Evolutionary conservation across 192 early-diverging fungal genomes (phyloP), one percentile per base, ranked within the genome.

Genomic region (Coemansia sp.): DNA sequence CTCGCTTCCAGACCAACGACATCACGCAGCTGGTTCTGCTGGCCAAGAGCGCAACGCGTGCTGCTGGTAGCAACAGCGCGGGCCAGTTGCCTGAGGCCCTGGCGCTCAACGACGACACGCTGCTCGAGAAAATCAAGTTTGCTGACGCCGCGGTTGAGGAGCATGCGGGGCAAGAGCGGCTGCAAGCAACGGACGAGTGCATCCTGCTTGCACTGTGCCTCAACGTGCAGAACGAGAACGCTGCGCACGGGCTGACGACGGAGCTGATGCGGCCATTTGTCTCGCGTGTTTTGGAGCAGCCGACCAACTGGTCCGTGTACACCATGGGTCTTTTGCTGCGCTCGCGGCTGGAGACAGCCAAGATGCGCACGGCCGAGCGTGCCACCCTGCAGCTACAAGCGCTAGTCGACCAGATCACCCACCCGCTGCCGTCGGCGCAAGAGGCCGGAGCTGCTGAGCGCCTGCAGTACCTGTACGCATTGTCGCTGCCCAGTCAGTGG

Each of bases 231-330:
- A 97, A 97, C 84, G 92, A 91, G 32, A 99, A 97, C 65, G 95
- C 96, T 9, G 88, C 82, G 6, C 89, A 99, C 66, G 98, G 96
- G 35, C 84, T 99, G 26, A 99, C 98, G 7, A 86, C 86, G 33
- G 96, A 99, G 78, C 90, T 98, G 85, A 99, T 99, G 98, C 78
- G 88, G 43, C 96, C 98, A 19, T 99, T 92, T 75, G 93, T 97
- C 4, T 77, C 87, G 58, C 90, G 96, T 50, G 95, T 98, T 8
- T 78, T 98, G 47, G 91, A 93, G 68, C 93, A 96, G 66, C 87
- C 94, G 58, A 95, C 94, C 84, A 99, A 99, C 84, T 99, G 96
- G 96, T 94, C 93, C 76, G 93, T 99, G 16, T 91, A 97, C 84
- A 96, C 98, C 30, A 96, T 97, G 94, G 96, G 86, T 8, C 81